phyloP scores from a whole-genome alignment of 192 early-diverging fungal genomes.

The Podila clonocystis region DNA sequence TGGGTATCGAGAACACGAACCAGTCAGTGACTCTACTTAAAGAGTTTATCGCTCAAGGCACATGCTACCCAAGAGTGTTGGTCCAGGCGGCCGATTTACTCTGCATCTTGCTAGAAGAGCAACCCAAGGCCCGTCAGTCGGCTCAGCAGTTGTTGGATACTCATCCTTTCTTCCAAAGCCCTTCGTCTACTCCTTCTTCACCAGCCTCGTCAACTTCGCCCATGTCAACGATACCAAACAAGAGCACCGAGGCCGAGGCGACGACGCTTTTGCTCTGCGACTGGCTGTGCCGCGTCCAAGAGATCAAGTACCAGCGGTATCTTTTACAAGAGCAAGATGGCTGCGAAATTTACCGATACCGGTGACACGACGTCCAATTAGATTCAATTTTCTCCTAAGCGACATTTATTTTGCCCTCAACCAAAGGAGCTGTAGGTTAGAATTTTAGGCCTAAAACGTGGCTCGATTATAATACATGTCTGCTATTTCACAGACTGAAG shows the following conservation, averaged over 20 bases:
- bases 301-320: slow-evolving; percentile 51
- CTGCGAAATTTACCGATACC: slow-evolving; percentile 48
- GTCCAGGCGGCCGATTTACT: slow-evolving; percentile 41
- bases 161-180: slow-evolving; percentile 25
- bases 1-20: slow-evolving; percentile 48
- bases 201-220: not conserved
- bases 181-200: not conserved
- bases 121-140: slow-evolving; percentile 38
- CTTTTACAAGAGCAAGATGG: slow-evolving; percentile 30
- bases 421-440: too few species aligned
- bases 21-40: slow-evolving; percentile 32
- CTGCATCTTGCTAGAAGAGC: slow-evolving; percentile 33
- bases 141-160: slow-evolving; percentile 31
- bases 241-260: not conserved
- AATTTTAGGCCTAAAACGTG: too few species aligned
- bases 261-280: slow-evolving; percentile 39
- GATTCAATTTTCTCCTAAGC: too few species aligned
- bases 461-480: too few species aligned
- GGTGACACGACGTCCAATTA: too few species aligned
- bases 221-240: not conserved
- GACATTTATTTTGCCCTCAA: too few species aligned
- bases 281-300: slow-evolving; percentile 47
- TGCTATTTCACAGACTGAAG: too few species aligned
- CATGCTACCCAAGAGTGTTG: slow-evolving; percentile 23
- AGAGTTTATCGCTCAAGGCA: slow-evolving; percentile 36